phyloP scores from a whole-genome alignment of 495 filamentous ascomycete species.

The Endocarpon pusillum region DNA sequence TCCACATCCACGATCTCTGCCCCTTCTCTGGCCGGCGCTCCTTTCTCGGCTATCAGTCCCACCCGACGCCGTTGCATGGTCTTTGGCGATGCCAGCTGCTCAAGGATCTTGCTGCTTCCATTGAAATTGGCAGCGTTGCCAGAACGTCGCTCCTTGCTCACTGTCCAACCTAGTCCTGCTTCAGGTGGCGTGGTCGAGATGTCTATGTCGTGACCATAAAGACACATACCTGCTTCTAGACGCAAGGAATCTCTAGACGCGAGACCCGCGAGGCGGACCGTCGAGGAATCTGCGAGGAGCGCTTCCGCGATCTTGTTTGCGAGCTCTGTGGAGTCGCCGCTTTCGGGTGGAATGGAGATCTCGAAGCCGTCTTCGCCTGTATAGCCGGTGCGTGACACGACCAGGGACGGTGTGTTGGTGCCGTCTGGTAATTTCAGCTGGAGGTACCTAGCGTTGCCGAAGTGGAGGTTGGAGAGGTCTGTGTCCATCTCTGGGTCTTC shows the following conservation, averaged over 20 bases:
- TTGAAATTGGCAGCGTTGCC: conserved; percentile 47
- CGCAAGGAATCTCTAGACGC: conserved; percentile 83
- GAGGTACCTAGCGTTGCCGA: conserved; percentile 52
- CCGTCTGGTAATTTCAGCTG: conserved; percentile 32
- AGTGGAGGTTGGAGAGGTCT: conserved; percentile 55
- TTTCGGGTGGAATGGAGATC: conserved; percentile 55
- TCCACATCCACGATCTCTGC: conserved; percentile 54
- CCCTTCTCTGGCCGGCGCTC: conserved; percentile 79
- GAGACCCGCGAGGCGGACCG: conserved; percentile 64
- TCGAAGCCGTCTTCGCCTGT: conserved; percentile 98
- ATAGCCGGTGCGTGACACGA: conserved; percentile 80
- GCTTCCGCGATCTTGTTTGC: conserved; percentile 34
- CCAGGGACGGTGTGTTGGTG: conserved; percentile 33
- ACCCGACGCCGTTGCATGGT: conserved; percentile 58
- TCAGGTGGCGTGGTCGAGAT: conserved; percentile 78
- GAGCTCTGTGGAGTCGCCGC: conserved; percentile 21
- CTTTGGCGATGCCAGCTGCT: conserved; percentile 50
- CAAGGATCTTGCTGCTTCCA: conserved; percentile 53
- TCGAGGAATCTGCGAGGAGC: conserved; percentile 45
- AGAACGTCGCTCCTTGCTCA: conserved; percentile 57
- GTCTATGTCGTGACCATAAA: conserved; percentile 94
- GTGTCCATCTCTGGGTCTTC: conserved; percentile 21
- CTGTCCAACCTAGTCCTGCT: conserved; percentile 69
- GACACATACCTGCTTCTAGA: conserved; percentile 92
- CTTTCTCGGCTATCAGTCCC: conserved; percentile 63